These are phyloP conservation scores for Penicillium manginii DNA, from an alignment of 495 filamentous ascomycete genomes.

Conservation along the genomic window DNA sequence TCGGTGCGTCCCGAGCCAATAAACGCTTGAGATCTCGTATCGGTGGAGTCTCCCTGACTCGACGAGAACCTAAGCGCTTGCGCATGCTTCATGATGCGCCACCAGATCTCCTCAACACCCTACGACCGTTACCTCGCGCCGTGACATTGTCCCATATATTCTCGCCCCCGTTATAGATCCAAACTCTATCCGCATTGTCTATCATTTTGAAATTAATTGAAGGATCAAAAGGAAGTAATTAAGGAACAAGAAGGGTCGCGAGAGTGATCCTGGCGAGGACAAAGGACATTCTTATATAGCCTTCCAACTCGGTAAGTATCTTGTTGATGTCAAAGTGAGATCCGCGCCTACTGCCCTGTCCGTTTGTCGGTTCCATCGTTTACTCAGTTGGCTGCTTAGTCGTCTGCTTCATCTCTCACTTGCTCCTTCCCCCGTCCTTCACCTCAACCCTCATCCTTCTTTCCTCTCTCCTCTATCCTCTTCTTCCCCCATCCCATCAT, in stretches of 20 bases:
- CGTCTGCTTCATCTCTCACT: neutral
- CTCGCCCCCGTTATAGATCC: neutral
- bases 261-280: neutral
- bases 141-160: neutral
- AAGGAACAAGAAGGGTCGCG: neutral
- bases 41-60: slow-evolving; percentile 1
- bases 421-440: neutral
- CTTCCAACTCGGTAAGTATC: neutral
- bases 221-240: neutral
- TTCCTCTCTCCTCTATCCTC: no score
- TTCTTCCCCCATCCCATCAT: no score
- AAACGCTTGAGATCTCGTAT: neutral
- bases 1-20: neutral
- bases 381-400: no score
- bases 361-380: no score
- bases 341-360: neutral
- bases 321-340: neutral
- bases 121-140: neutral
- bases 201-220: neutral
- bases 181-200: neutral
- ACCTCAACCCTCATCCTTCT: no score
- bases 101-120: neutral
- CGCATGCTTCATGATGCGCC: neutral
- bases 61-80: slow-evolving; percentile 4
- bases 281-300: neutral